Evolutionary conservation across 306 rosid species (phyloP).

Genomic region (Sechiopsis laciniata): DNA sequence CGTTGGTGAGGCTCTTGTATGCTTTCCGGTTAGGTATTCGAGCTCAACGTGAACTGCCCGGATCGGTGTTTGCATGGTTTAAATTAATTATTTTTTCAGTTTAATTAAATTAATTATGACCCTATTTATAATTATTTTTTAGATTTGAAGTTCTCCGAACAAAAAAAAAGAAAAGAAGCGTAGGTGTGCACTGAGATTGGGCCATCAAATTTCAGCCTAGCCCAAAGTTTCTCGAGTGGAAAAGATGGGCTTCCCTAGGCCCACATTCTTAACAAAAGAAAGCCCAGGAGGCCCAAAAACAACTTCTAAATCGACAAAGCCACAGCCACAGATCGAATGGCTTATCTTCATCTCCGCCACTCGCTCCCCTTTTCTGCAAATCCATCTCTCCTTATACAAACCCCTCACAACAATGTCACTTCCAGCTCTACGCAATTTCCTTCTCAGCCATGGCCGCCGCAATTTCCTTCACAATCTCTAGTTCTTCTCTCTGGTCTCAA

Average conservation of each 20-base stretch:
- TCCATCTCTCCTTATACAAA: neutral
- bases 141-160: too few species aligned
- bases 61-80: too few species aligned
- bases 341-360: conserved; percentile 23
- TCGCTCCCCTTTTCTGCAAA: neutral
- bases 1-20: too few species aligned
- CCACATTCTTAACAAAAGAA: neutral
- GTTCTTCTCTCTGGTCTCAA: conserved; percentile 27
- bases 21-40: too few species aligned
- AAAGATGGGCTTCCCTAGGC: neutral
- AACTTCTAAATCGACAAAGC: neutral
- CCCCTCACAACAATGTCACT: conserved; percentile 18
- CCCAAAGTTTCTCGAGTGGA: neutral
- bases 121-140: too few species aligned
- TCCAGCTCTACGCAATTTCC: neutral
- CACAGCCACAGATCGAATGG: conserved; percentile 25
- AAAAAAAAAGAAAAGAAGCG: too few species aligned
- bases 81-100: too few species aligned
- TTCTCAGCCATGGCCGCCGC: conserved; percentile 36
- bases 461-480: conserved; percentile 31
- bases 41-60: too few species aligned
- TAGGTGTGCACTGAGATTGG: neutral
- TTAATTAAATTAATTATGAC: too few species aligned
- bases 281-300: conserved; percentile 9
- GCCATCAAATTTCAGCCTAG: neutral